Evolutionary conservation across 2,329 filamentous ascomycete genomes (phyloP), one percentile per base, ranked within the genome.

Genomic region (Fusarium chaquense): DNA sequence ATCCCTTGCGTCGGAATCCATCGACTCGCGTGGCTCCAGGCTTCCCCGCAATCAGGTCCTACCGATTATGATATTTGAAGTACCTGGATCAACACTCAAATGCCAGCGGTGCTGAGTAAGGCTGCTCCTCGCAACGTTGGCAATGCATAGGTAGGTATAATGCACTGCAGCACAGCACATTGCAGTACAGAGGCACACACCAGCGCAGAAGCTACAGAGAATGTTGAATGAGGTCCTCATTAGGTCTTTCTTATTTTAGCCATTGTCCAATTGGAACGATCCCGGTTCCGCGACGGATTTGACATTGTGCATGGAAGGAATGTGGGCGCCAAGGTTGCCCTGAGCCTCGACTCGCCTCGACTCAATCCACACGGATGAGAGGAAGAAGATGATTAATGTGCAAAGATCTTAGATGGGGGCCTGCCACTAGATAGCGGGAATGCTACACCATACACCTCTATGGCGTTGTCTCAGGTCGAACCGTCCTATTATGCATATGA

Each of bases 221-320:
- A 20, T 4, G 55, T 55, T 49, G 47, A 58, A 50, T 35, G 51
- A 50, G 49, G 54, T 62, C 40, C 40, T 57, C 45, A 38, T 52
- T 47, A 45, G 58, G 62, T 70, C 59, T 66, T 47, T 60, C 55
- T 69, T 62, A 43, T 41, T 52, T 58, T 44, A 22, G 35, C 30
- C 20, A n/a, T 35, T n/a, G 22, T 28, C 72, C 69, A 74, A 74
- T 75, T 72, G 69, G 69, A 69, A 71, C 12, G 12, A 36, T 61
- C 49, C 59, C 63, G 61, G 41, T 35, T 55, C 67, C 59, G 64
- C 62, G 61, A 58, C 45, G 46, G 53, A 70, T 67, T 74, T 43
- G 56, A 65, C 59, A 59, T 60, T 62, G 63, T 71, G 58, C 60
- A 67, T 64, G 58, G 64, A 62, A 61, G 67, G 58, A 60, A 65